These are phyloP conservation scores for Viola odorata DNA, from an alignment of 345 rosid genomes.

Conservation along the genomic window DNA sequence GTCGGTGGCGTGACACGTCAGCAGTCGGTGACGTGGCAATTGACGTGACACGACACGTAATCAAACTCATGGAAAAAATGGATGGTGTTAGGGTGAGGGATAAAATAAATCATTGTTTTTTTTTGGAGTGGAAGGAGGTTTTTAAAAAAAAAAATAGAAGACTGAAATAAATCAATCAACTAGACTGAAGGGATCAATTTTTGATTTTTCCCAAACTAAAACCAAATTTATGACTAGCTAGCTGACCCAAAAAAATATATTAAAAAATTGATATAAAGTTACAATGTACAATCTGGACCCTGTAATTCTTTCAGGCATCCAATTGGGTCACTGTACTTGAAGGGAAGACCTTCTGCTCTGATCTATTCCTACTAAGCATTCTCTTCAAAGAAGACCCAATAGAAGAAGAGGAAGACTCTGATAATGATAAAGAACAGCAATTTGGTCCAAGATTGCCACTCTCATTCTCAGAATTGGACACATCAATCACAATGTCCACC, in stretches of 20 bases:
- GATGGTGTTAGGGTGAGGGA: too few relatives aligned
- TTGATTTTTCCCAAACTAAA: too few relatives aligned
- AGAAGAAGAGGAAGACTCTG: constrained; percentile 22
- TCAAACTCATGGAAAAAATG: too few relatives aligned
- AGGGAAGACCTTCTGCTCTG: constrained; percentile 49
- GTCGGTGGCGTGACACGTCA: too few relatives aligned
- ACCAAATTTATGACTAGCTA: too few relatives aligned
- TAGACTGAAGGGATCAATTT: too few relatives aligned
- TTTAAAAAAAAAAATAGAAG: too few relatives aligned
- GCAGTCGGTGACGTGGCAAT: too few relatives aligned
- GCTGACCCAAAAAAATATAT: neutral
- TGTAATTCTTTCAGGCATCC: constrained; percentile 15
- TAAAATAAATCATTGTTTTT: too few relatives aligned
- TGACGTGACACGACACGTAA: too few relatives aligned
- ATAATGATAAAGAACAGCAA: constrained; percentile 4
- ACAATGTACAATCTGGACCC: neutral
- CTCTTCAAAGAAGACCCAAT: constrained; percentile 44
- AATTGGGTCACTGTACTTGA: constrained; percentile 6
- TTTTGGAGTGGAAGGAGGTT: too few relatives aligned
- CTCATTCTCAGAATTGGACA: constrained; percentile 18
- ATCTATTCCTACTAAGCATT: constrained; percentile 60
- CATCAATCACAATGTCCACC: constrained; percentile 27
- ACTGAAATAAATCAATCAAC: too few relatives aligned
- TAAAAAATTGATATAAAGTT: neutral
- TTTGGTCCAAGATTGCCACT: constrained; percentile 10